Evolutionary conservation across 2,329 filamentous ascomycete genomes (phyloP).

Genomic region (Basipetospora chlamydospora): DNA sequence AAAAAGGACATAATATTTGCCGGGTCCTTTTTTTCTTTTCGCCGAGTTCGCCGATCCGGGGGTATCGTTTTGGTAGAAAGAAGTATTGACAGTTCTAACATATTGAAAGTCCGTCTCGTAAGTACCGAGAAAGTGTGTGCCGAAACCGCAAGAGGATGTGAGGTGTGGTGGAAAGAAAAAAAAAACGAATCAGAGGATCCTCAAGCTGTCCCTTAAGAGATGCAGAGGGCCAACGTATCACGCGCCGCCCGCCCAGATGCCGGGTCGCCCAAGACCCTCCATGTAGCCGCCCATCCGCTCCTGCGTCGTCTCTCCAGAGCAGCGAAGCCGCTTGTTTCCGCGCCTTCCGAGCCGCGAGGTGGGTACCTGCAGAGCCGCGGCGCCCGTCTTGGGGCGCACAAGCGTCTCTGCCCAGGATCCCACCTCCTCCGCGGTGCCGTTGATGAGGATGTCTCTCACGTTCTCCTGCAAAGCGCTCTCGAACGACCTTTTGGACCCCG

Average conservation of each 20-base stretch:
- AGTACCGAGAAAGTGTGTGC: no score
- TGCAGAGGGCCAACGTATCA: no score
- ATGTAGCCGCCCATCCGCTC: conserved; percentile 1
- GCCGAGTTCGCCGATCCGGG: no score
- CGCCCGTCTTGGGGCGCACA: conserved; percentile 16
- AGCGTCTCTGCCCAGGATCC: conserved; percentile 22
- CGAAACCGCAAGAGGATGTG: no score
- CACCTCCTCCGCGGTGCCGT: conserved; percentile 13
- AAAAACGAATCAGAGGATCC: no score
- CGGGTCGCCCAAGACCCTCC: conserved; percentile 1
- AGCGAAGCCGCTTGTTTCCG: conserved; percentile 5
- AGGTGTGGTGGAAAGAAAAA: not conserved
- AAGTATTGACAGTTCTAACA: no score
- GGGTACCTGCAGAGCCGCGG: not conserved
- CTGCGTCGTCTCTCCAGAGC: conserved; percentile 5
- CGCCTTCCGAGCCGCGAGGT: conserved; percentile 1
- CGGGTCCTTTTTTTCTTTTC: no score
- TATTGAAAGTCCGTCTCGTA: no score
- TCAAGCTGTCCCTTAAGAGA: no score
- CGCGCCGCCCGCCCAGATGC: conserved; percentile 4
- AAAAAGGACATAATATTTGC: no score
- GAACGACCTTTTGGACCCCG: conserved; percentile 44
- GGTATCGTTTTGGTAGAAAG: no score
- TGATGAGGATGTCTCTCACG: conserved; percentile 46
- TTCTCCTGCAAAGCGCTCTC: conserved; percentile 51